Conservation (phyloP, 257 asterid genomes). For the Agastache rugosa region DNA sequence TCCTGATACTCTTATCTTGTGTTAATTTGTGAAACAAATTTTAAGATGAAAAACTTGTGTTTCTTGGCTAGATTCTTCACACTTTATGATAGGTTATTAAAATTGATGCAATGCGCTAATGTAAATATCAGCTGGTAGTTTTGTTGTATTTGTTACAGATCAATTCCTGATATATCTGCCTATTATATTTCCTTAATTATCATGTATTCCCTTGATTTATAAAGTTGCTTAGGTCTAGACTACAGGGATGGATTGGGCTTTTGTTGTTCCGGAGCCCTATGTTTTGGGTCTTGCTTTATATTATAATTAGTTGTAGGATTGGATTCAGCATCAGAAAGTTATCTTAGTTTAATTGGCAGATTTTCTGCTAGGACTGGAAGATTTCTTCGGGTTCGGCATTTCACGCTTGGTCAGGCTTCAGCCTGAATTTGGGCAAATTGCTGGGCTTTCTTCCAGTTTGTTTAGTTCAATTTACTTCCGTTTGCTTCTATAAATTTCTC, state of each 20-base stretch:
- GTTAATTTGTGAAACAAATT: background rate
- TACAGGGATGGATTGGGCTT: background rate
- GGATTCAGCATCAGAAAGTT: background rate
- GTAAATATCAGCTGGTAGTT: background rate
- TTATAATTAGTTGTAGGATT: background rate
- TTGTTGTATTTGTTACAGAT: background rate
- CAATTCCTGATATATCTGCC: background rate
- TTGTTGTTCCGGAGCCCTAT: background rate
- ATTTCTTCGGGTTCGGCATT: no score
- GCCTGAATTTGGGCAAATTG: no score
- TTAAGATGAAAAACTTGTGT: constrained; percentile 7
- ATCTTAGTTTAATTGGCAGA: background rate
- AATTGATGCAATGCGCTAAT: background rate
- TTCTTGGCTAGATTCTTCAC: constrained; percentile 7
- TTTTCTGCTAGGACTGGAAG: background rate
- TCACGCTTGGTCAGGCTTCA: no score
- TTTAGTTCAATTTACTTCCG: no score
- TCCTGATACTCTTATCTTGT: constrained; percentile 10
- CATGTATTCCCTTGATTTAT: background rate
- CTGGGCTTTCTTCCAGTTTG: no score
- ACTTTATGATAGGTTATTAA: background rate
- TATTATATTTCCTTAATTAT: background rate
- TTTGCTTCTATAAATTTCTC: no score
- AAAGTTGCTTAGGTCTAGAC: background rate
- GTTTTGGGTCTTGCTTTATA: background rate